phyloP scores from a whole-genome alignment of 805 yeast genomes.

The Candida ipomoeae region DNA sequence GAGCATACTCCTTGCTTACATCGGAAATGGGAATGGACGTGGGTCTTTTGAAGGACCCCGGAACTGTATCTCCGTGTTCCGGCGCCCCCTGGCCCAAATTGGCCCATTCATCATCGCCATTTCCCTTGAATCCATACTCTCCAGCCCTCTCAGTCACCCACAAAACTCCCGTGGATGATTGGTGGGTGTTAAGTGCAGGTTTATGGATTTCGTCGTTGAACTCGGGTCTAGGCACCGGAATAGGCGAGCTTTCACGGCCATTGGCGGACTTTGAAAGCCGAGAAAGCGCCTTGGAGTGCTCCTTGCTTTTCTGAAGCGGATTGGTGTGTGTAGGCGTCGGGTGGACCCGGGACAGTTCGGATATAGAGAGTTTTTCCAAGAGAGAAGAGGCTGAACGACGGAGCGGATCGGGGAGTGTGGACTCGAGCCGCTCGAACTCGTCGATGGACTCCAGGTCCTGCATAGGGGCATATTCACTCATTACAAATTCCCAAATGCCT shows the following conservation, averaged over 20 bases:
- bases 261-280: slow-evolving; percentile 30
- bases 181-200: slow-evolving; percentile 57
- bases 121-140: slow-evolving; percentile 49
- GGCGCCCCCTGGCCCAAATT: slow-evolving; percentile 66
- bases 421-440: slow-evolving; percentile 41
- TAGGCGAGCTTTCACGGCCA: slow-evolving; percentile 42
- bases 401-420: slow-evolving; percentile 37
- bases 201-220: slow-evolving; percentile 42
- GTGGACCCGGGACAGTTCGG: slow-evolving; percentile 26
- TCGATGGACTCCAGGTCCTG: slow-evolving; percentile 1
- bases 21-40: slow-evolving; percentile 43
- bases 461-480: slow-evolving; percentile 29
- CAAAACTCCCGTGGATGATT: slow-evolving; percentile 58
- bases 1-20: slow-evolving; percentile 52
- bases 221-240: slow-evolving; percentile 48
- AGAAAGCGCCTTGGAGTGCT: slow-evolving; percentile 22
- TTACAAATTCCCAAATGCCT: slow-evolving; percentile 1
- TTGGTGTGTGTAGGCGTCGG: slow-evolving; percentile 10
- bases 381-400: slow-evolving; percentile 37
- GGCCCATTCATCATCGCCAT: slow-evolving; percentile 45
- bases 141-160: slow-evolving; percentile 62
- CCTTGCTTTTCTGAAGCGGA: slow-evolving; percentile 13
- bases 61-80: slow-evolving; percentile 55
- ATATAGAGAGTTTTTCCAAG: slow-evolving; percentile 27
- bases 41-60: slow-evolving; percentile 56